These are phyloP conservation scores for Spinacia oleracea DNA, from an alignment of 179 eudicot species.

Conservation along the genomic window DNA sequence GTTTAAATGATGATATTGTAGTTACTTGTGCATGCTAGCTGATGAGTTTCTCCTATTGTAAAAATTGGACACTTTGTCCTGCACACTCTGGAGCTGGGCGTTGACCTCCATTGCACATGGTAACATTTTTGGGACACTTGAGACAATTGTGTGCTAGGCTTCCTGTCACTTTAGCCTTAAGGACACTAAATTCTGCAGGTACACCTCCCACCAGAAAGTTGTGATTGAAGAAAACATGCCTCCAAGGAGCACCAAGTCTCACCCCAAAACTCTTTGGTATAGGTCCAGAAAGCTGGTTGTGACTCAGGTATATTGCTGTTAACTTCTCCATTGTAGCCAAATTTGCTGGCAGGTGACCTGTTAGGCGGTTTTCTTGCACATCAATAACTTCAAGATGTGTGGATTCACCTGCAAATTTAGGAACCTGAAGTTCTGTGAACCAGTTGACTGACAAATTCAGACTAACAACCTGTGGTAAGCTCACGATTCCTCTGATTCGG, in stretches of 20 bases:
- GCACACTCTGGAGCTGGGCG: slow-evolving; percentile 57
- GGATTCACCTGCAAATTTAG: slow-evolving; percentile 28
- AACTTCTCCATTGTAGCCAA: slow-evolving; percentile 53
- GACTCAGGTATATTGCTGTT: slow-evolving; percentile 43
- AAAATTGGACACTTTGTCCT: slow-evolving; percentile 29
- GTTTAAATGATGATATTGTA: background rate
- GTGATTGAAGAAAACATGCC: slow-evolving; percentile 54
- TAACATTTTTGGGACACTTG: slow-evolving; percentile 43
- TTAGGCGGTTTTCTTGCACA: slow-evolving; percentile 51
- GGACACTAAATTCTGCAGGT: slow-evolving; percentile 41
- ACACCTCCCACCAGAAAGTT: slow-evolving; percentile 58
- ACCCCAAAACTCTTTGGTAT: slow-evolving; percentile 54
- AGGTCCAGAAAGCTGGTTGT: slow-evolving; percentile 54
- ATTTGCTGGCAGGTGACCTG: slow-evolving; percentile 53
- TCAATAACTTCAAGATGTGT: slow-evolving; percentile 48
- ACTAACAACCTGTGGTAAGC: slow-evolving; percentile 40
- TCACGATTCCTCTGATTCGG: slow-evolving; percentile 40
- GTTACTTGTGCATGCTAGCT: slow-evolving; percentile 4
- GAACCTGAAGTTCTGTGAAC: slow-evolving; percentile 51
- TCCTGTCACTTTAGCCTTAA: slow-evolving; percentile 32
- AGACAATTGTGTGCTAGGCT: slow-evolving; percentile 67
- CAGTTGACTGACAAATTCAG: slow-evolving; percentile 53
- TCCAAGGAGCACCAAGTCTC: slow-evolving; percentile 51
- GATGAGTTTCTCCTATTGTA: slow-evolving; percentile 2
- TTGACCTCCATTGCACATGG: slow-evolving; percentile 67